Conservation (phyloP, 192 early-diverging fungal species). For the Globomyces pollinis-pini region DNA sequence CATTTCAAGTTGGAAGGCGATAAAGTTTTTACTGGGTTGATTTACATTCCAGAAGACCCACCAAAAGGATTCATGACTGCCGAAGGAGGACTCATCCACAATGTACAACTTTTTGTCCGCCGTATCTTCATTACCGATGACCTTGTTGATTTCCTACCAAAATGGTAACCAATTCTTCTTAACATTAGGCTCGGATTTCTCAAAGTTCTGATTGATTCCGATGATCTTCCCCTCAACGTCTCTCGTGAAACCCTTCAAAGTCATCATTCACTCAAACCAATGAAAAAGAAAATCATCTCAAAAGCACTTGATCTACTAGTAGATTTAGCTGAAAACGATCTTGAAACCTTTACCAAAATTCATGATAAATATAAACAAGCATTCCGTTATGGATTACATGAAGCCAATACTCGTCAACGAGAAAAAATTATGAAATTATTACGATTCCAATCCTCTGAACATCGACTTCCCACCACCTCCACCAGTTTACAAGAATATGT, state of each 20-base stretch:
- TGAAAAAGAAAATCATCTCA: constrained; percentile 81
- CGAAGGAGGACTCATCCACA: constrained; percentile 27
- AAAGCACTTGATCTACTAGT: constrained; percentile 85
- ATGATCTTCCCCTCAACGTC: constrained; percentile 96
- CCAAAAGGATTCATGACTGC: constrained; percentile 34
- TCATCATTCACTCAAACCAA: constrained; percentile 66
- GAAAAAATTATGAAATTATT: constrained; percentile 76
- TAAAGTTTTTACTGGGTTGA: constrained; percentile 78
- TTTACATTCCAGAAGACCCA: constrained; percentile 73
- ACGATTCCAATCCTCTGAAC: constrained; percentile 66
- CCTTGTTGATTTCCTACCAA: constrained; percentile 69
- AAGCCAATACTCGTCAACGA: constrained; percentile 57
- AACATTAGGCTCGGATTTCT: constrained; percentile 91
- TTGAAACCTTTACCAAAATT: constrained; percentile 48
- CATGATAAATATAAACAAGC: constrained; percentile 64
- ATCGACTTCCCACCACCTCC: too few species aligned
- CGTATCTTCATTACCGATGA: constrained; percentile 97
- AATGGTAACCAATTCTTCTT: too few species aligned
- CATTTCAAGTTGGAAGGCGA: constrained; percentile 95
- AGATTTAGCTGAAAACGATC: constrained; percentile 45
- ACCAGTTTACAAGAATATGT: constrained; percentile 73
- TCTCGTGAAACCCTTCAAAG: constrained; percentile 96
- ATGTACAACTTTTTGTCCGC: constrained; percentile 89
- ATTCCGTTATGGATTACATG: constrained; percentile 85
- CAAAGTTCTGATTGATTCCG: constrained; percentile 89